Evolutionary conservation across 2,329 filamentous ascomycete species (phyloP), one percentile per base, ranked within the genome.

Genomic region (Tolypocladium guangdongense): DNA sequence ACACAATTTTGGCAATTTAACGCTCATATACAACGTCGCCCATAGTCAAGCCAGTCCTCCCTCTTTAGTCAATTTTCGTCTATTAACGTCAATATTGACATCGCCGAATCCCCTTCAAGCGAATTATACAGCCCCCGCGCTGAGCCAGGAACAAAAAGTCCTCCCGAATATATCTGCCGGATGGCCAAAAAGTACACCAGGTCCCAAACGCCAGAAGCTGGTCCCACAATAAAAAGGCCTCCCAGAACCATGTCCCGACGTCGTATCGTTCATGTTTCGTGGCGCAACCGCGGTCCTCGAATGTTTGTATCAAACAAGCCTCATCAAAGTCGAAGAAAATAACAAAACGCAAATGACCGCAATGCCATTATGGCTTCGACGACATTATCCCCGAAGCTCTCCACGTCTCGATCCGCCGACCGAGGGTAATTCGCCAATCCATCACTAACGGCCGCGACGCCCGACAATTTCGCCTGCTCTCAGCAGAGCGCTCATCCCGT

Each of bases 381-480:
- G 18, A 16, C 22, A 27, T 45, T 20, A 33, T 47, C 18, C 5
- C 43, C 27, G 4, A 20, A 33, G 11, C 3, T 47, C 2, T 32
- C 18, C 18, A 32, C 18, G 30, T 20, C 12, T 47, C 27, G 4
- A 20, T 32, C 18, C 27, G n/a, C 11, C 11, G 7, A 33, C n/a
- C 24, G 5, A 14, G 18, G 11, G 27, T 10, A 12, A 4, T 4
- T 7, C 43, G 2, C 11, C 4, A 33, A 20, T 33, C 18, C n/a
- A 7, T 33, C 39, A 38, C 7, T 59, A 52, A 49, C 58, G 59
- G 51, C 59, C 57, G 51, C 72, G 68, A 43, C 74, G 73, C 54
- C 77, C 76, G 39, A 83, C 78, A 56, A 84, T 78, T 59, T 83
- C 80, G 35, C 80, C 79, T 11, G 81, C 81, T 56, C 72, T 73